Base-by-base conservation (phyloP, 306 rosid genomes). In the Vigna radiata region DNA sequence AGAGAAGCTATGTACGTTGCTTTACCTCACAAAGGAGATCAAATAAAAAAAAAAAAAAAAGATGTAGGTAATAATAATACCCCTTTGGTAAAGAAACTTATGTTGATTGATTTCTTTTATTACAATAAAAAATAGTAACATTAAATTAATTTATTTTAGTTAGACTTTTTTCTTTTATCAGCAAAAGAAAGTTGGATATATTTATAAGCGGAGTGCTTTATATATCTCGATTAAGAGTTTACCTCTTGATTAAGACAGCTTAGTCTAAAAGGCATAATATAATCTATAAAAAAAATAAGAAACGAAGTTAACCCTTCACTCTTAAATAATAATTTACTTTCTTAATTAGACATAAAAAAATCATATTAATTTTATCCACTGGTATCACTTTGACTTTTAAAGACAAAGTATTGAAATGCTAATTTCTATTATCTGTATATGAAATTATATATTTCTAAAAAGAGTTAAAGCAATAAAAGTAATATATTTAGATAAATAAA, bases 1-100 rank as follows among this genome's bases (percentile, higher is more conserved):
- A 67, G 48, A 55, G 61, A 56, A 55, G 27, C 4, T 76, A 49
- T 29, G 33, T 15, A 15, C 37, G 36, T 37, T 53, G 1, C 73
- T 65, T 76, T 65, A 33, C 17, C 52, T 18, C n/a, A 23, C 0
- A 63, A 75, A 62, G 52, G 50, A 63, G 17, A 75, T 33, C 14
- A 73, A 44, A 46, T n/a, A 60, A 62, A 61, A 50, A 49, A 16
- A 0, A 2, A 29, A 49, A 29, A 16, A 5, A 16, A 7, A 6
- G 0, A 33, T 18, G 25, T 18, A n/a, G 59, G 27, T 31, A 8
- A 9, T 12, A 48, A 29, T 3, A 29, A 9, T 12, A 48, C 27
- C 27, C 55, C 13, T 69, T 47, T 68, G 33, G 11, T 41, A 12
- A 66, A 66, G 33, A 41, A 41, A 43, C 53, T 43, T 43, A 43